Conservation (phyloP, 2,329 filamentous ascomycete species). For the Trichophyton rubrum region DNA sequence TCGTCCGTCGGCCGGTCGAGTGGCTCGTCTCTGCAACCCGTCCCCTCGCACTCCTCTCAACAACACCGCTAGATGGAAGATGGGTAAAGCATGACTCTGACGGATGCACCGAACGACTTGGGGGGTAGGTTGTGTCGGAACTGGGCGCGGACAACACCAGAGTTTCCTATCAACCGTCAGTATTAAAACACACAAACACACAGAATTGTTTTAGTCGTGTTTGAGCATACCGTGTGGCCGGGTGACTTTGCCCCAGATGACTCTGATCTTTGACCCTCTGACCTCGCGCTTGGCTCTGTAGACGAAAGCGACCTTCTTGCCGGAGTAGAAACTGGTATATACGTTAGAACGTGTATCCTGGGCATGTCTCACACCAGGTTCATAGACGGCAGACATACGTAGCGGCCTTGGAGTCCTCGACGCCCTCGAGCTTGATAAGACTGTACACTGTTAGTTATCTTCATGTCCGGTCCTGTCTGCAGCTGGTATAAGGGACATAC, state of each 20-base stretch:
- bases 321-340: constrained; percentile 66
- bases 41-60: not conserved
- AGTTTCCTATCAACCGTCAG: constrained; percentile 58
- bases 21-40: not conserved
- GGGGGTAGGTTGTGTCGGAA: constrained; percentile 93
- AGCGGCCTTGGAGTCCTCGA: constrained; percentile 78
- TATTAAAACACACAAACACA: too few relatives aligned
- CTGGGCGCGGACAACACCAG: constrained; percentile 92
- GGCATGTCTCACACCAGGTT: too few relatives aligned
- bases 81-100: constrained; percentile 96
- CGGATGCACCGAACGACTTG: constrained; percentile 90
- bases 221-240: constrained; percentile 69
- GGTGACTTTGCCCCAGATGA: constrained; percentile 99
- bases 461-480: not conserved
- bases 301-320: constrained; percentile 98
- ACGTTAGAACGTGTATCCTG: constrained; percentile 1
- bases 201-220: too few relatives aligned
- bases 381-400: constrained; percentile 43
- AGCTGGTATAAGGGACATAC: constrained; percentile 16
- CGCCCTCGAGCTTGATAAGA: constrained; percentile 97
- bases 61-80: constrained; percentile 64
- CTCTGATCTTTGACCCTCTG: constrained; percentile 93
- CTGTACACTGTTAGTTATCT: constrained; percentile 28
- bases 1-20: too few relatives aligned
- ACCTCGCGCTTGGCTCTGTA: constrained; percentile 93